Conservation (phyloP, 768 basidiomycete species). For the Suillus discolor region DNA sequence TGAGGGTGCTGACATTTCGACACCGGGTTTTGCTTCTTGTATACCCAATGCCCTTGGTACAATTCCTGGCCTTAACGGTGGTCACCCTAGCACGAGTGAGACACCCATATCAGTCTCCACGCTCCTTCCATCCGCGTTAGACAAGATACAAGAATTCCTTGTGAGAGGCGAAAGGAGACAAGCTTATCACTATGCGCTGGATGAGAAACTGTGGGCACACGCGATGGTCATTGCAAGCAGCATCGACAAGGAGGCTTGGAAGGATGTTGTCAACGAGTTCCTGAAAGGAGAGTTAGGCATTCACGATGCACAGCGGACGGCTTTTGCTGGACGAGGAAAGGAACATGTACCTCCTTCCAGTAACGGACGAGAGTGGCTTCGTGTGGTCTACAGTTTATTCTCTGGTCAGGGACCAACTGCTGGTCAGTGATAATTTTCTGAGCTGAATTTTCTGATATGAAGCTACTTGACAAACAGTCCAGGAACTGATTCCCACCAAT, state of each 20-base stretch:
- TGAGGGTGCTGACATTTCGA: conserved; percentile 23
- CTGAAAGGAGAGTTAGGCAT: conserved; percentile 70
- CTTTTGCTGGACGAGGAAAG: conserved; percentile 22
- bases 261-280: conserved; percentile 87
- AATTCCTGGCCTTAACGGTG: conserved; percentile 20
- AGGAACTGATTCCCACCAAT: conserved; percentile 69
- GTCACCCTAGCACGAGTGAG: conserved; percentile 40
- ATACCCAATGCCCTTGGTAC: conserved; percentile 21
- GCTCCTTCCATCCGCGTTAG: conserved; percentile 64
- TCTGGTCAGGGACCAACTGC: conserved; percentile 81
- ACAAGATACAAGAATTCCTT: conserved; percentile 79
- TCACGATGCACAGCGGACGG: conserved; percentile 29
- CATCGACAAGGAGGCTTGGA: conserved; percentile 93
- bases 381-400: conserved; percentile 80
- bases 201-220: conserved; percentile 92
- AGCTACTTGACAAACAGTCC: conserved; percentile 48
- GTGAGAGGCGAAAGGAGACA: conserved; percentile 82
- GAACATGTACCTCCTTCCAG: conserved; percentile 25
- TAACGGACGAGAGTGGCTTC: conserved; percentile 71
- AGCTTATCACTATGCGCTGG: conserved; percentile 87
- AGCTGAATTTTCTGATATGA: conserved; percentile 8
- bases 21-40: conserved; percentile 36
- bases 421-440: conserved; percentile 46
- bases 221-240: conserved; percentile 94
- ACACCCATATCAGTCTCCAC: conserved; percentile 58